These are phyloP conservation scores for Clonostachys solani DNA, from an alignment of 2,329 filamentous ascomycete species.

Conservation along the genomic window DNA sequence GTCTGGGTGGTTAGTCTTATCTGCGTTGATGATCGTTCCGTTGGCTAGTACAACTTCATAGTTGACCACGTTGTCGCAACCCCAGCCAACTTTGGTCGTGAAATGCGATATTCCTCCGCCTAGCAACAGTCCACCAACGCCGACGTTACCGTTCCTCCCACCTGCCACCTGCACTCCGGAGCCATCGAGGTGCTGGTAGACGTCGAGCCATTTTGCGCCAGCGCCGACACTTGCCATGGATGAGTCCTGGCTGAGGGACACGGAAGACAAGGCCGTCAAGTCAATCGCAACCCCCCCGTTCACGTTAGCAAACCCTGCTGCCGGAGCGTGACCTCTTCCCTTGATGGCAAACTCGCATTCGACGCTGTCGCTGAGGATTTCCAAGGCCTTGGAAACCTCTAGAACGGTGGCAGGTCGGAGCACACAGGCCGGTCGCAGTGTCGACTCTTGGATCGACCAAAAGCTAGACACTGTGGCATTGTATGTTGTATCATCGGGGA, in stretches of 20 bases:
- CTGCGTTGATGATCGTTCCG: conserved; percentile 5
- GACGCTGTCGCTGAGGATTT: too few relatives aligned
- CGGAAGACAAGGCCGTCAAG: conserved; percentile 33
- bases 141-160: conserved; percentile 3
- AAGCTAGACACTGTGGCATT: too few relatives aligned
- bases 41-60: conserved; percentile 5
- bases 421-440: too few relatives aligned
- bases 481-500: too few relatives aligned
- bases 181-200: conserved; percentile 30
- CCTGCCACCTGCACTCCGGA: conserved; percentile 13
- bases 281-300: conserved; percentile 43
- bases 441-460: too few relatives aligned
- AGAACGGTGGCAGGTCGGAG: too few relatives aligned
- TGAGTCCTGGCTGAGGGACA: conserved; percentile 27
- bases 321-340: conserved; percentile 53
- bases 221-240: conserved; percentile 38
- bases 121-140: conserved; percentile 14
- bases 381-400: too few relatives aligned
- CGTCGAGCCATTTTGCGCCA: conserved; percentile 36
- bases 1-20: conserved; percentile 1
- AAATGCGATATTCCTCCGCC: conserved; percentile 17
- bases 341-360: conserved; percentile 42
- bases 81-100: conserved; percentile 12
- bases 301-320: conserved; percentile 46
- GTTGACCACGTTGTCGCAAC: conserved; percentile 18